Evolutionary conservation across 1,284 basidiomycete genomes (phyloP), one percentile per base, ranked within the genome.

Genomic region (Trichosporon asahii): DNA sequence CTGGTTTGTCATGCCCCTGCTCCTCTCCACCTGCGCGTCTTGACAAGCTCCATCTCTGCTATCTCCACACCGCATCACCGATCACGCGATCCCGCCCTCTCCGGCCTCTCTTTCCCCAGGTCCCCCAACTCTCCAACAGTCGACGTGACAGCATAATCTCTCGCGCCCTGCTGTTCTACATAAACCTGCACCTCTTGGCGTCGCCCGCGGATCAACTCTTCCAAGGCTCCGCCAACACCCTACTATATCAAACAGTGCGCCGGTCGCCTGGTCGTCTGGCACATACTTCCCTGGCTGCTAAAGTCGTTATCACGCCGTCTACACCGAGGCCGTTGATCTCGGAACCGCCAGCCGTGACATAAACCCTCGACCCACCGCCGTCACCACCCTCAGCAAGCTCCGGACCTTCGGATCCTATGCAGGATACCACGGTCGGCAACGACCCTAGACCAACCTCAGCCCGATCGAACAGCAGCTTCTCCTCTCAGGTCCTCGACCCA

Each of bases 51-150:
- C 49, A 53, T 53, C 49, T 12, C 23, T 53, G 49, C 49, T 53
- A 53, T 53, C 49, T 53, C 49, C 49, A 53, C 49, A 53, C 49
- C 11, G 21, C 49, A 44, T 53, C 49, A 25, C 23, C 57, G 57
- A 61, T 61, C 57, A 61, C 57, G 57, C 57, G 57, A 61, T 61
- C 57, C 57, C 57, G 57, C 57, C 27, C 57, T 29, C 27, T 23
- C 27, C 25, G 9, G 25, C 55, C 55, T 11, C 7, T 15, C 7
- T 8, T 21, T 31, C 15, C 55, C 18, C 57, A 29, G 27, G 9
- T 31, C 57, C 57, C n/a, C 57, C 57, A 31, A 31, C 8, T 33
- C 21, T 21, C 21, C 44, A 21, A 46, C 9, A 33, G 7, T 53
- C 21, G 23, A 53, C 49, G 49, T 53, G 49, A 53, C 49, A 21